Evolutionary conservation across 2,329 filamentous ascomycete species (phyloP), one percentile per base, ranked within the genome.

Genomic region (Hypomyces rosellus): DNA sequence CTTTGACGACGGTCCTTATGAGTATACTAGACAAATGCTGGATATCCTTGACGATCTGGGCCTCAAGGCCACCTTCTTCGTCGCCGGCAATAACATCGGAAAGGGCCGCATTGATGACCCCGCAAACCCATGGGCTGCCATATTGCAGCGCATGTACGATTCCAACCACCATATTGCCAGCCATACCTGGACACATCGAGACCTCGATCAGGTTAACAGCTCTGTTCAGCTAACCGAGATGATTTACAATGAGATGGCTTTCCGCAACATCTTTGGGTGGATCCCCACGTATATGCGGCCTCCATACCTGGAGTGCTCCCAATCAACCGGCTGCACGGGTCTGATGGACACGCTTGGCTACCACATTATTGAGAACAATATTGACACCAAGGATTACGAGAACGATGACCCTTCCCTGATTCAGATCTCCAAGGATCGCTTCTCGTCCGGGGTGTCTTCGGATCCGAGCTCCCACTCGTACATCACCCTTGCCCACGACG

Each of bases 381-480:
- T 83, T 12, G 80, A 84, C 60, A 84, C 81, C 14, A 76, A 81
- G 54, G 81, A 84, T 63, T 83, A 79, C 59, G 68, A 77, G 57
- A 74, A 80, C 56, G 69, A 74, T 50, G 66, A 66, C 8, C 70
- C 77, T 2, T 64, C 73, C 39, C 70, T 73, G 54, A 80, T 82
- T 55, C 66, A 72, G 52, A 61, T 67, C 25, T 73, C 72, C 49
- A 72, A 78, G 55, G 58, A 65, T 11, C 61, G 60, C 7, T 71
- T 65, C 51, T 61, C 61, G n/a, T 48, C 61, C 3, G 63, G 61
- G 13, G 59, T 71, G 14, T 77, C 73, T 33, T 49, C 54, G 0
- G 51, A 61, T 20, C 45, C 65, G 2, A 46, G 48, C 0, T 52
- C 44, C 5, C 62, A 65, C 34, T 61, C 63, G 46, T 80, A 75